Evolutionary conservation across 2,329 filamentous ascomycete species (phyloP).

Genomic region (Hymenoscyphus repandus): DNA sequence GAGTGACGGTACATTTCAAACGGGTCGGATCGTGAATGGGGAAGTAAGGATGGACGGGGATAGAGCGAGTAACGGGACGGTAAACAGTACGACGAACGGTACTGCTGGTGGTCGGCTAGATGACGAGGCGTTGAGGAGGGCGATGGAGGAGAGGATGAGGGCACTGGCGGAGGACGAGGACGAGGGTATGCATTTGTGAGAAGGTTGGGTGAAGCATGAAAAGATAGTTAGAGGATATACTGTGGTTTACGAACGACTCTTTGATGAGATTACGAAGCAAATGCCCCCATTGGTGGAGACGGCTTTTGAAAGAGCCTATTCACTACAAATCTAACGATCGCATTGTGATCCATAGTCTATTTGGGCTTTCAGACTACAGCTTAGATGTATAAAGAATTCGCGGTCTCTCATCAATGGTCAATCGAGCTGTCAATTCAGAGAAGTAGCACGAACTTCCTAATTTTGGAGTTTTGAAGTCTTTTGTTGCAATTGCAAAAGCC

Average conservation of each 20-base stretch:
- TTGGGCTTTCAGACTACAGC: too few relatives aligned
- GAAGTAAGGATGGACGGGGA: conserved; percentile 40
- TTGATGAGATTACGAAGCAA: too few relatives aligned
- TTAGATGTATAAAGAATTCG: too few relatives aligned
- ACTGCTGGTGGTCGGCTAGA: conserved; percentile 43
- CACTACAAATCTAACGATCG: too few relatives aligned
- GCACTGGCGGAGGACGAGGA: neutral
- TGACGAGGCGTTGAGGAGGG: conserved; percentile 52
- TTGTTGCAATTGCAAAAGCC: too few relatives aligned
- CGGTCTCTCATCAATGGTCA: too few relatives aligned
- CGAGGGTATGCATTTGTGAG: neutral
- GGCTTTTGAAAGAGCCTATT: too few relatives aligned
- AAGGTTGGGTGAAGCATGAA: neutral
- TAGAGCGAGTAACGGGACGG: conserved; percentile 8
- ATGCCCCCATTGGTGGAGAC: too few relatives aligned
- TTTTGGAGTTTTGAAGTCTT: too few relatives aligned
- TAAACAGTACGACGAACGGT: conserved; percentile 28
- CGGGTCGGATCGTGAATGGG: conserved; percentile 49
- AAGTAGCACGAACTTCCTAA: too few relatives aligned
- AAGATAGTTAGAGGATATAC: neutral
- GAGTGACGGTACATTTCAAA: conserved; percentile 60
- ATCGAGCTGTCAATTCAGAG: too few relatives aligned
- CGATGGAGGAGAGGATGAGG: neutral
- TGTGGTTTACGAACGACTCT: neutral
- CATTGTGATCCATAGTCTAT: too few relatives aligned